Evolutionary conservation across 1,284 basidiomycete species (phyloP).

Genomic region (Marasmius sp.): DNA sequence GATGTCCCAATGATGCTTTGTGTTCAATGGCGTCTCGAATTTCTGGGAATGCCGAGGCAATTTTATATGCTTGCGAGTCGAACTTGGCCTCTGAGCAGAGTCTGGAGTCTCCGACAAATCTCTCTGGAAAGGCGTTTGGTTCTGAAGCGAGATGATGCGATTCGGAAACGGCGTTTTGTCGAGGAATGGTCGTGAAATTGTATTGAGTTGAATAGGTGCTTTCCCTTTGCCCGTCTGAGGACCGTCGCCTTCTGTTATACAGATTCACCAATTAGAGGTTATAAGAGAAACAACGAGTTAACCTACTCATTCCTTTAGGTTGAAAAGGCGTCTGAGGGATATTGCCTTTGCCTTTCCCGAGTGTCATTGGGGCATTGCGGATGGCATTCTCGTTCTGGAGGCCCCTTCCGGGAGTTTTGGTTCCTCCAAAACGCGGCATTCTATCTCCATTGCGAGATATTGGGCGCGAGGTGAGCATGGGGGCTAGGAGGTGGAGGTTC

Average conservation of each 20-base stretch:
- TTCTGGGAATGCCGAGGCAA: conserved; percentile 39
- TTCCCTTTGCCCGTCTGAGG: not conserved
- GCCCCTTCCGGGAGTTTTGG: conserved; percentile 16
- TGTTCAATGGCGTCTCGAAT: conserved; percentile 70
- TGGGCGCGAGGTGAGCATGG: conserved; percentile 13
- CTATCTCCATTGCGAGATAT: conserved; percentile 8
- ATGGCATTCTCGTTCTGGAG: conserved; percentile 25
- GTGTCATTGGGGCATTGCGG: conserved; percentile 5
- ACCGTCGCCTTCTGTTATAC: not conserved
- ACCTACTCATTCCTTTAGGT: conserved; percentile 18
- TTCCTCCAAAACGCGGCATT: not conserved
- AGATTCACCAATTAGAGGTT: not conserved
- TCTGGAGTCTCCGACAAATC: conserved; percentile 31
- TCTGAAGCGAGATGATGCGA: not conserved
- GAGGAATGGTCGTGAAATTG: conserved; percentile 44
- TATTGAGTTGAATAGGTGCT: not conserved
- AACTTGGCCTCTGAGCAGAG: conserved; percentile 57
- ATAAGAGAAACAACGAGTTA: not conserved
- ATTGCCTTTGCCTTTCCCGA: conserved; percentile 13
- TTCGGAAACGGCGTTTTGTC: conserved; percentile 46
- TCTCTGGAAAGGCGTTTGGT: conserved; percentile 5
- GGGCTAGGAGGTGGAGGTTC: not conserved
- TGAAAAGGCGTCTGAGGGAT: conserved; percentile 33
- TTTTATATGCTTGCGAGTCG: conserved; percentile 56
- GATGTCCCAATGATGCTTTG: conserved; percentile 73